Base-by-base conservation (phyloP, 176 grass and related monocot genomes). In the Alopecurus myosuroides region DNA sequence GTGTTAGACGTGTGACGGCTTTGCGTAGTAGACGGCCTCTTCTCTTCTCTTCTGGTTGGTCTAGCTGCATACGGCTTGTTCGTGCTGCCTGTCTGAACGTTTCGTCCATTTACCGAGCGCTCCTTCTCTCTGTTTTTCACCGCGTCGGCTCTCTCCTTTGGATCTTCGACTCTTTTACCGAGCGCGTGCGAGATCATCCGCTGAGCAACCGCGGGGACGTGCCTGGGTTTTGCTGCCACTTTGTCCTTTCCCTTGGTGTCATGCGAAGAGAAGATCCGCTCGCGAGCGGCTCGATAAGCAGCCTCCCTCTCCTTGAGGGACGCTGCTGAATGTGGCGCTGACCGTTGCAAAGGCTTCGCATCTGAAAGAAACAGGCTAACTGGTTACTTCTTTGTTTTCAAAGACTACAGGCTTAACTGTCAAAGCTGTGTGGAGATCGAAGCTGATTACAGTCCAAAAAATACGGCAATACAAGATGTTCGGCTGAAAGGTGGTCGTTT, bases 141-240 rank as follows among this genome's bases (percentile, higher is more conserved):
- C 15, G 33, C 12, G 19, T 82, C 68, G 81, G 62, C 34, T 33
- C 72, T 87, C 69, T 69, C 68, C 67, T 31, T 81, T 30, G 41
- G 39, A 69, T 84, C 78, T 69, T 74, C 53, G 60, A 94, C 85
- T 80, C 82, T 98, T 70, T 88, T 88, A 65, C 97, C 93, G 41
- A 98, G 97, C 34, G 97, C 97, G 51, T 98, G 97, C 11, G 93
- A 91, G 11, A 98, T 98, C 97, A 98, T 98, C 46, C 97, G 82
- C 69, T 80, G 86, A 87, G 93, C 97, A 64, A 92, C 93, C n/a
- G 79, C 80, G 44, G 93, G 92, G 58, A 91, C 87, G 67, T 84
- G 88, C 46, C 89, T 85, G 46, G 82, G 64, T 84, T 88, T 98
- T 23, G 49, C 61, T 10, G 19, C 64, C 77, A 37, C 52, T 14